phyloP scores from a whole-genome alignment of 2,329 filamentous ascomycete species.

The Parastagonospora nodorum region DNA sequence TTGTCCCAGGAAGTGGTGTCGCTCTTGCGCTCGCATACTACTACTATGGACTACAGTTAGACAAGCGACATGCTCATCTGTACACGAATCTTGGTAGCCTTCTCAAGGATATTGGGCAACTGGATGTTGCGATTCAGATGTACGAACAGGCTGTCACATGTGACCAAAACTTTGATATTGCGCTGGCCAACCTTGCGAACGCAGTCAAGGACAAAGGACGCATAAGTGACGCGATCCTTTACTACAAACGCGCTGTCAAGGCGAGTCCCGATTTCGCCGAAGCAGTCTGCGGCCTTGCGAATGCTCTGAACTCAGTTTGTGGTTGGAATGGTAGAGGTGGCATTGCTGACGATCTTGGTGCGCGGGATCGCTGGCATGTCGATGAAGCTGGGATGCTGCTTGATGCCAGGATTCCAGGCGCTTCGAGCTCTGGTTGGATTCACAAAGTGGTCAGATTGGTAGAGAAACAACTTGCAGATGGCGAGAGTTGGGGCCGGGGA shows the following conservation, averaged over 20 bases:
- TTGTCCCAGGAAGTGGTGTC: constrained; percentile 83
- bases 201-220: constrained; percentile 96
- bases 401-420: constrained; percentile 67
- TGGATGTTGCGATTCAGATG: constrained; percentile 92
- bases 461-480: constrained; percentile 82
- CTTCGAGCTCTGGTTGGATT: constrained; percentile 76
- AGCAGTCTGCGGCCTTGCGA: constrained; percentile 92
- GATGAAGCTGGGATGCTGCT: constrained; percentile 80
- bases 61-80: constrained; percentile 88
- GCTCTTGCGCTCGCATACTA: constrained; percentile 91
- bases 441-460: constrained; percentile 91
- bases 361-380: constrained; percentile 90
- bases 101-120: constrained; percentile 92
- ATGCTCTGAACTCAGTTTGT: constrained; percentile 94
- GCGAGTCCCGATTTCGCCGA: constrained; percentile 97
- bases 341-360: constrained; percentile 73
- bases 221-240: constrained; percentile 87
- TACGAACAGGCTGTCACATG: constrained; percentile 93
- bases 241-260: constrained; percentile 86
- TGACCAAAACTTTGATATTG: constrained; percentile 95
- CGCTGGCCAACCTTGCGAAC: constrained; percentile 93
- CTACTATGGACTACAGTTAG: constrained; percentile 87
- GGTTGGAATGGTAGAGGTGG: constrained; percentile 92
- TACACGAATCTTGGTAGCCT: constrained; percentile 96
- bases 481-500: constrained; percentile 82